Evolutionary conservation across 768 basidiomycete genomes (phyloP), one percentile per base, ranked within the genome.

Genomic region (Termitomyces heimii): DNA sequence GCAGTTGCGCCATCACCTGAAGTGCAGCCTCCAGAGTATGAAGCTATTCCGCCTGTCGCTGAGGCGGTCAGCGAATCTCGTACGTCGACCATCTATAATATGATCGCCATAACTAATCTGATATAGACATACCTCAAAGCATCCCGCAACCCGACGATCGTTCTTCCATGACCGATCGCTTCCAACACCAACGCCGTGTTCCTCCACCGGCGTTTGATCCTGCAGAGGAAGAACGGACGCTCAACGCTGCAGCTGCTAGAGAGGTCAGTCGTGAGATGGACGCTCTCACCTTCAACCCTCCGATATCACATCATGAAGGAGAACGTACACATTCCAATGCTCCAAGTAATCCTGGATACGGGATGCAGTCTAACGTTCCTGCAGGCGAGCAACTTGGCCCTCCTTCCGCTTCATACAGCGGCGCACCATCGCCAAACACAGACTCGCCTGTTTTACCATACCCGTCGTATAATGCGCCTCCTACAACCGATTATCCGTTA

Each of bases 201-300:
- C 75, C 78, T 20, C 74, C 79, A 1, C 76, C 78, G 6, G 28
- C 69, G 13, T 51, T 75, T 28, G 70, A 70, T 34, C 60, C 70
- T 16, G 72, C 78, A 32, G 75, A 78, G 8, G 80, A 84, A 12
- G 85, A 86, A 60, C 71, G 68, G 3, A 75, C 74, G n/a, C 75
- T 81, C 29, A 82, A 85, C 61, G 82, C 81, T 1, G 88, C 87
- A 18, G 87, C 84, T 28, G 86, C 86, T 5, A 77, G 82, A 18
- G 87, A 87, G 66, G 77, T 91, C 1, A 79, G 79, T 13, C 78
- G 81, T 13, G 89, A 88, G 64, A 63, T 89, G 49, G 84, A 87
- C 55, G 75, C 82, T 20, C 69, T 89, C 18, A 76, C 73, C 56
- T 65, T 69, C 39, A 68, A 62, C 37, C 68, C 70, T 16, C 69